Evolutionary conservation across 2,329 filamentous ascomycete species (phyloP).

Genomic region (Coniochaeta sp.): DNA sequence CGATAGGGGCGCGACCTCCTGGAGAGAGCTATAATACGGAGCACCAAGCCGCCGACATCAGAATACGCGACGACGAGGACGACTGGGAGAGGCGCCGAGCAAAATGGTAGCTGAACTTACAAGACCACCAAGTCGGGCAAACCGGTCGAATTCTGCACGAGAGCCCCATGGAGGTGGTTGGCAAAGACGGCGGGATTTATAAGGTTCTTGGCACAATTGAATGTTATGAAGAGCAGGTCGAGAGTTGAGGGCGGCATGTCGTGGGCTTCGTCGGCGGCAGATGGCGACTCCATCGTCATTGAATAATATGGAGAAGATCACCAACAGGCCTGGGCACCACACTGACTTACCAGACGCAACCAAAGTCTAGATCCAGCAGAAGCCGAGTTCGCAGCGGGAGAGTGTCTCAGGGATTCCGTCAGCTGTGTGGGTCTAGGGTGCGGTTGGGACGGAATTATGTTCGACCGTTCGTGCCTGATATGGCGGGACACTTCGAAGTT

Average conservation of each 20-base stretch:
- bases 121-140: slow-evolving; percentile 50
- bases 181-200: slow-evolving; percentile 67
- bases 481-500: background rate
- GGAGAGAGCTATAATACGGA: slow-evolving; percentile 56
- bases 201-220: slow-evolving; percentile 73
- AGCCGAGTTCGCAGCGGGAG: background rate
- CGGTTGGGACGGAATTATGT: background rate
- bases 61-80: background rate
- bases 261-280: background rate
- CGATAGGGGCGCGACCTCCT: slow-evolving; percentile 82
- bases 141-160: slow-evolving; percentile 38
- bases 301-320: background rate
- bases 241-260: slow-evolving; percentile 39
- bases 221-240: slow-evolving; percentile 73
- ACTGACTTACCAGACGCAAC: background rate
- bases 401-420: background rate
- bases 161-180: slow-evolving; percentile 55
- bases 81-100: background rate
- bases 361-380: background rate
- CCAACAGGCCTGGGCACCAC: background rate
- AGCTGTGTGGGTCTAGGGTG: too few relatives aligned
- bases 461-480: background rate
- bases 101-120: slow-evolving; percentile 32
- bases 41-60: background rate
- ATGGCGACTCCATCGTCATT: background rate